Percentiles rank a stretch among this genome's conserved stretches.
Conservation (phyloP, 2,329 filamentous ascomycete species). For the Aspergillus aculeatus region DNA sequence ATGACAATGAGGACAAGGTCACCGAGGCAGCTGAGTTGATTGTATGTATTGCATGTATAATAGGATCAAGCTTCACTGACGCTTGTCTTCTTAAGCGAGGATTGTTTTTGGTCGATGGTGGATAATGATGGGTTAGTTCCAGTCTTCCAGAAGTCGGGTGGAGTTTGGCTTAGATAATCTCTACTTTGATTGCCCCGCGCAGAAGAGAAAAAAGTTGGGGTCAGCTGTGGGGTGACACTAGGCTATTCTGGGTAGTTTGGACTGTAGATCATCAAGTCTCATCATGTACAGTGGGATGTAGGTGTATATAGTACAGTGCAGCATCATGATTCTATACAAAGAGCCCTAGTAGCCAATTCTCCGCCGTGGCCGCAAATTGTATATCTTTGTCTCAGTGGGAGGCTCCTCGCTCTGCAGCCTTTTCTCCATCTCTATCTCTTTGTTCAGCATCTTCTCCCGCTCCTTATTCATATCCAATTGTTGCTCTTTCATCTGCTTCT, state of each 20-base stretch:
- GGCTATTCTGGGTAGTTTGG: not conserved
- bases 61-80: too few species aligned
- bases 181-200: not conserved
- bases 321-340: too few species aligned
- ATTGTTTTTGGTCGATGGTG: not conserved
- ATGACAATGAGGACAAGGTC: slow-evolving; percentile 16
- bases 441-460: not conserved
- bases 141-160: not conserved
- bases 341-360: too few species aligned
- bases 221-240: not conserved
- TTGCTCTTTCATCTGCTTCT: not conserved
- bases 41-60: too few species aligned
- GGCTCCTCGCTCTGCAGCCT: too few species aligned
- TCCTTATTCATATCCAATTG: not conserved
- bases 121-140: too few species aligned
- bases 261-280: too few species aligned
- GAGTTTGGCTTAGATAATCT: slow-evolving; percentile 1
- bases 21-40: not conserved
- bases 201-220: not conserved
- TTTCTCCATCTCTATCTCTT: not conserved
- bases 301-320: too few species aligned
- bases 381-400: not conserved
- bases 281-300: too few species aligned
- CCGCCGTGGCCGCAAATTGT: not conserved
- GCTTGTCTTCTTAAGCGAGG: not conserved